Evolutionary conservation across 306 rosid genomes (phyloP).

Genomic region (Vigna mungo): DNA sequence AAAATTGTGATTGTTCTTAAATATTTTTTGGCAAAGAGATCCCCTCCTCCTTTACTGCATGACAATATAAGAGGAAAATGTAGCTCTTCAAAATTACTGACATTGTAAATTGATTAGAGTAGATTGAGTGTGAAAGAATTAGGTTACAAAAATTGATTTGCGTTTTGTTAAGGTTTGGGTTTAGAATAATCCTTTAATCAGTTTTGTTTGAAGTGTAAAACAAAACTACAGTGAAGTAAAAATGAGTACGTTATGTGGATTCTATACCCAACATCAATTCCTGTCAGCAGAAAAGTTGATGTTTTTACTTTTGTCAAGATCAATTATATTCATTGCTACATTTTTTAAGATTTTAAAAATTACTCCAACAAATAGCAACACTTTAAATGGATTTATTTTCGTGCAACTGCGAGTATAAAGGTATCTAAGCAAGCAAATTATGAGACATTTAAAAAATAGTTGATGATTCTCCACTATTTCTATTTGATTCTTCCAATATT

Average conservation of each 20-base stretch:
- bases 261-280: not conserved
- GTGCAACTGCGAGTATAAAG: not conserved
- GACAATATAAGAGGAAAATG: not conserved
- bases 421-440: not conserved
- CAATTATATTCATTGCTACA: not conserved
- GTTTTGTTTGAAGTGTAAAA: not conserved
- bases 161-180: not conserved
- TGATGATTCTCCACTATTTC: conserved; percentile 3
- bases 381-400: not conserved
- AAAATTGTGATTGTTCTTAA: not conserved
- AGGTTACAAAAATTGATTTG: not conserved
- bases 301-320: not conserved
- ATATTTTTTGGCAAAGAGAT: not conserved
- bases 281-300: not conserved
- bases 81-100: not conserved
- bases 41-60: not conserved
- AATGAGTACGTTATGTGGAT: not conserved
- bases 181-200: not conserved
- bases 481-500: conserved; percentile 4
- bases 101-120: not conserved
- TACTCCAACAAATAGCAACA: not conserved
- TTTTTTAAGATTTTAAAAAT: not conserved
- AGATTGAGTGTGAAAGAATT: not conserved
- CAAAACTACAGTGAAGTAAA: not conserved
- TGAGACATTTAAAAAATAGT: not conserved